A percentile compares a stretch with the other conserved stretches of the same genome.
These are phyloP conservation scores for Verticillium klebahnii DNA, from an alignment of 2,329 filamentous ascomycete species.

Conservation along the genomic window DNA sequence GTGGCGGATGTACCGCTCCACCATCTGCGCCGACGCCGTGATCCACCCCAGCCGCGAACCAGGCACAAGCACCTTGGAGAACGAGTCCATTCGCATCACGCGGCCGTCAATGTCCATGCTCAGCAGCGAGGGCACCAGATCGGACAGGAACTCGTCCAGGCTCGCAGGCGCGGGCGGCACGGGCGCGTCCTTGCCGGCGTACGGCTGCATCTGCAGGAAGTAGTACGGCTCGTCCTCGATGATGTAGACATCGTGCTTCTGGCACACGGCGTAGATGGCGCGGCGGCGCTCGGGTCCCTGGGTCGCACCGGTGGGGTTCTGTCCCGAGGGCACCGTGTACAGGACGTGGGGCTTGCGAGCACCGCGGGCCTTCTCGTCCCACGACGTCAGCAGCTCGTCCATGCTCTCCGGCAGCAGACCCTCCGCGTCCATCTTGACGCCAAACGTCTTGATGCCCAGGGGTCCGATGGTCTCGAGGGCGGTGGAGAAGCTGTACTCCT, in stretches of 20 bases:
- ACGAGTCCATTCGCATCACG: constrained; percentile 86
- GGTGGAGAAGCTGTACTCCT: constrained; percentile 87
- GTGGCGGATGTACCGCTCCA: constrained; percentile 78
- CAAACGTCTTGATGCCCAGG: constrained; percentile 46
- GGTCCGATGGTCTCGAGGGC: constrained; percentile 54
- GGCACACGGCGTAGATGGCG: constrained; percentile 71
- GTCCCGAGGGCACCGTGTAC: constrained; percentile 67
- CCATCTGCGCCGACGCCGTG: constrained; percentile 77
- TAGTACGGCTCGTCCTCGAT: constrained; percentile 95
- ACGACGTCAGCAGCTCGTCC: constrained; percentile 45
- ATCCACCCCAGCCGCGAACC: constrained; percentile 85
- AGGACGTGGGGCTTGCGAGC: constrained; percentile 49
- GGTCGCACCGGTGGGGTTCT: constrained; percentile 88
- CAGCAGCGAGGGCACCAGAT: constrained; percentile 70
- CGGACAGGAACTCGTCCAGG: constrained; percentile 68
- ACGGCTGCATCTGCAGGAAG: constrained; percentile 83
- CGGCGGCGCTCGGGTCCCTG: constrained; percentile 63
- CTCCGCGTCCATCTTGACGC: constrained; percentile 47
- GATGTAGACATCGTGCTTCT: constrained; percentile 82
- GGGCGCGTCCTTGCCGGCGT: constrained; percentile 30
- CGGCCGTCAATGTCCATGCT: constrained; percentile 82
- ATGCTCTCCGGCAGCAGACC: constrained; percentile 47
- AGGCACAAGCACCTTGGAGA: constrained; percentile 86
- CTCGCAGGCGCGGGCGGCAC: constrained; percentile 49
- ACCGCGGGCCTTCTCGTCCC: constrained; percentile 41